phyloP scores from a whole-genome alignment of 345 rosid genomes.

The Pistacia integerrima region DNA sequence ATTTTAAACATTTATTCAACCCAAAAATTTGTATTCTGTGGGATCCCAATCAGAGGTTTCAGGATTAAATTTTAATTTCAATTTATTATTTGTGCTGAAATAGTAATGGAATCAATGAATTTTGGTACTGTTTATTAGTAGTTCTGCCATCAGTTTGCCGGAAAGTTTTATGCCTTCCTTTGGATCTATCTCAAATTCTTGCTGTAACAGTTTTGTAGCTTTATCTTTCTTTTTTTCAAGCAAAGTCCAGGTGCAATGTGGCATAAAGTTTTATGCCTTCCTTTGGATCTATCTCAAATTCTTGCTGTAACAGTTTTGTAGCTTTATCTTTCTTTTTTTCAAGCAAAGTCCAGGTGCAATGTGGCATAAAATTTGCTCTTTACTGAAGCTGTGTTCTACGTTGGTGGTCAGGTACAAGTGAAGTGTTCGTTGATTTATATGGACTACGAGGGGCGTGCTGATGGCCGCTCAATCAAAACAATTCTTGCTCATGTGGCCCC shows the following conservation, averaged over 20 bases:
- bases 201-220: neutral
- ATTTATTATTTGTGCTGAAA: neutral
- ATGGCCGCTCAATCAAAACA: slow-evolving; percentile 90
- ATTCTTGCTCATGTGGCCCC: slow-evolving; percentile 94
- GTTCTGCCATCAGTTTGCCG: too few relatives aligned
- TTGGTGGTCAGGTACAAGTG: slow-evolving; percentile 77
- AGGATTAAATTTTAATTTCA: slow-evolving; percentile 4
- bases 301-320: neutral
- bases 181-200: neutral
- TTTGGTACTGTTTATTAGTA: neutral
- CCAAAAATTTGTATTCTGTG: neutral
- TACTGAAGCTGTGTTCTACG: slow-evolving; percentile 18
- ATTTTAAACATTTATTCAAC: neutral
- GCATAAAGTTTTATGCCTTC: slow-evolving; percentile 3
- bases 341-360: slow-evolving; percentile 11
- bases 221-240: neutral
- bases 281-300: neutral
- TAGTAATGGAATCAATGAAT: slow-evolving; percentile 9
- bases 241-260: slow-evolving; percentile 3
- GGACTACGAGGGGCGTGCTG: slow-evolving; percentile 97
- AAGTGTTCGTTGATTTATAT: slow-evolving; percentile 77
- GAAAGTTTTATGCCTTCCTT: neutral
- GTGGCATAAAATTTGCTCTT: neutral
- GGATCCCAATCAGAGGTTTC: neutral
- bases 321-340: neutral